Evolutionary conservation across 305 asterid genomes (phyloP).

Genomic region (Solanum hybrid): DNA sequence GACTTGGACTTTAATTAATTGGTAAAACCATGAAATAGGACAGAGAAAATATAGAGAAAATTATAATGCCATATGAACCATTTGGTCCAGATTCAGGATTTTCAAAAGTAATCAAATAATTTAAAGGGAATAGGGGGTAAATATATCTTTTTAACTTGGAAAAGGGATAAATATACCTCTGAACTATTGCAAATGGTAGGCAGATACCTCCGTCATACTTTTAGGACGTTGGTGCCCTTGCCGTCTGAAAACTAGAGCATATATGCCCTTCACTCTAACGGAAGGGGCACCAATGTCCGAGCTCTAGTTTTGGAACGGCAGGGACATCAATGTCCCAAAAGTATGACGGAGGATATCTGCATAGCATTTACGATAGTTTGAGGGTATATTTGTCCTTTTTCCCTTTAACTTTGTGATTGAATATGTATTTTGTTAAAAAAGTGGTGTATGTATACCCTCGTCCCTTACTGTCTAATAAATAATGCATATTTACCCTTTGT

Average conservation of each 20-base stretch:
- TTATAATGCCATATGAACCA: neutral
- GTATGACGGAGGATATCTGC: too few relatives aligned
- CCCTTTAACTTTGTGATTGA: neutral
- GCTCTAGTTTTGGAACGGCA: neutral
- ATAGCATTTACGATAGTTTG: too few relatives aligned
- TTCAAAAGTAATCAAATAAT: neutral
- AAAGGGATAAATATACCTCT: neutral
- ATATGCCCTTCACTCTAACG: neutral
- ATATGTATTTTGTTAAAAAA: neutral
- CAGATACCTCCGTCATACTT: neutral
- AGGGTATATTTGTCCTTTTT: too few relatives aligned
- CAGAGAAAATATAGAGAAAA: neutral
- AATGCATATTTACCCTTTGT: too few relatives aligned
- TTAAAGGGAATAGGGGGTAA: neutral
- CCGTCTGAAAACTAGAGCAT: neutral
- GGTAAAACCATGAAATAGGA: neutral
- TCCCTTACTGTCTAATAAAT: neutral
- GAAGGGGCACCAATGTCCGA: neutral
- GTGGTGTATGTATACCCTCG: neutral
- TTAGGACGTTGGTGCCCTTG: rapidly evolving
- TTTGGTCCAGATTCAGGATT: neutral
- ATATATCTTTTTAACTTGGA: neutral
- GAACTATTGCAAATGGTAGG: rapidly evolving
- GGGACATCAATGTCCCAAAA: too few relatives aligned
- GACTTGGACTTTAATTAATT: neutral